Base-by-base conservation (phyloP, 2,329 filamentous ascomycete species). In the Hypoxylon rubiginosum region DNA sequence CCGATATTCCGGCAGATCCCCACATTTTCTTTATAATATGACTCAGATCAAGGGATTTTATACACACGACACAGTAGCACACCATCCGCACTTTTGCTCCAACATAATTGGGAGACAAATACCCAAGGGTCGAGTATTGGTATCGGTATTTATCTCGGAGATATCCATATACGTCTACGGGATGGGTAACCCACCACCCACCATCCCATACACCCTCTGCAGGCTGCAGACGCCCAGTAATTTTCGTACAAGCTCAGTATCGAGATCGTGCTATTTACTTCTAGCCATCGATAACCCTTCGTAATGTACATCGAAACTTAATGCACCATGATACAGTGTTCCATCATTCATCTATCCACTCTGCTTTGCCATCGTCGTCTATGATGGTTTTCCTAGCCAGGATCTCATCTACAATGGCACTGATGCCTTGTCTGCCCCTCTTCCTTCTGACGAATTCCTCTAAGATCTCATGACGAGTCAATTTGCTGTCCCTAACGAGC, bases 381-480 rank as follows among this genome's bases (percentile, higher is more conserved):
- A 77, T 75, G 30, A 71, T 78, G 9, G 89, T 90, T 78, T 89
- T 92, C 74, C 92, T 85, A 26, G 77, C 74, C 68, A 94, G 72
- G 28, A 94, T 89, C 76, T 94, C 92, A 54, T 83, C 74, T 3
- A 93, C 89, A 62, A 94, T 88, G 75, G 88, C 84, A 71, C 82
- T 82, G 45, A 93, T 87, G 48, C 92, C 92, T 73, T 92, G 89
- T 78, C 92, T 91, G 59, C 86, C 84, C 21, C 85, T 83, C 74
- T 84, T 86, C 71, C 79, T 83, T 50, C 83, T 80, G 39, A 92
- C 78, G 45, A 97, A 87, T 71, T 89, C 83, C 19, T 86, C 82
- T 34, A 91, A 79, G 64, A 94, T 85, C 77, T 92, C 83, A 66
- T 85, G 80, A 6, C 82, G 79, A n/a, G 80, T 83, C 74, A 77